These are phyloP conservation scores for Hypsizygus marmoreus DNA, from an alignment of 768 basidiomycete species.

Conservation along the genomic window DNA sequence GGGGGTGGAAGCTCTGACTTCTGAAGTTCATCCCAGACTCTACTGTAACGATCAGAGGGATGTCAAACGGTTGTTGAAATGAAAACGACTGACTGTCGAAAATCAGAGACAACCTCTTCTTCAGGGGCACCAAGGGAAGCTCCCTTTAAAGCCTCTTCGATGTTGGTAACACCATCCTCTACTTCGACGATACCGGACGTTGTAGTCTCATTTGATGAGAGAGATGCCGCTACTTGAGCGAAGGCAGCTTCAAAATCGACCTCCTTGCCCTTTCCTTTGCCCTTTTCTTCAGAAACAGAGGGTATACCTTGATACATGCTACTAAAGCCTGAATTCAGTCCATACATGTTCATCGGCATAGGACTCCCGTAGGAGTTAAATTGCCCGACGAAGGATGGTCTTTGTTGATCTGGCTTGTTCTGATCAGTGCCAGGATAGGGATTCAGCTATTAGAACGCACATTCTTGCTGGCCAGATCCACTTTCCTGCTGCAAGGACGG, in stretches of 20 bases:
- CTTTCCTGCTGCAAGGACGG: slow-evolving; percentile 36
- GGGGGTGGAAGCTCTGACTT: slow-evolving; percentile 59
- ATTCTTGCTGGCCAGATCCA: slow-evolving; percentile 34
- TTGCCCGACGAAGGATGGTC: slow-evolving; percentile 38
- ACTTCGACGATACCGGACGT: slow-evolving; percentile 58
- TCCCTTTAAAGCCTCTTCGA: slow-evolving; percentile 41
- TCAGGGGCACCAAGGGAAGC: slow-evolving; percentile 33
- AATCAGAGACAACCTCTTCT: slow-evolving; percentile 38
- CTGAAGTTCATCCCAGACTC: slow-evolving; percentile 65
- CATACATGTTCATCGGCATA: slow-evolving; percentile 42
- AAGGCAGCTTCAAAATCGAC: slow-evolving; percentile 88
- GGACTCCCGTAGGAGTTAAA: slow-evolving; percentile 36
- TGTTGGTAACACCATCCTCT: slow-evolving; percentile 37
- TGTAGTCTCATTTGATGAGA: slow-evolving; percentile 41
- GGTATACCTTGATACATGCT: slow-evolving; percentile 36
- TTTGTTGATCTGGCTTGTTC: slow-evolving; percentile 38
- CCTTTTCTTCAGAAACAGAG: slow-evolving; percentile 41
- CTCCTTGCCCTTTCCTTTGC: slow-evolving; percentile 80
- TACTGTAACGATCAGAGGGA: slow-evolving; percentile 25
- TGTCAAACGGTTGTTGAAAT: neutral
- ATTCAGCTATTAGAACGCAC: slow-evolving; percentile 31
- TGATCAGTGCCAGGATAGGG: neutral
- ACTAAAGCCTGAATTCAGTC: slow-evolving; percentile 28
- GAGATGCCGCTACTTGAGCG: slow-evolving; percentile 60
- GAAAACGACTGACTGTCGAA: slow-evolving; percentile 52